Percentiles rank a stretch among this genome's conserved stretches.
Evolutionary conservation across 2,329 filamentous ascomycete genomes (phyloP).

Genomic region (Xylariaceae sp.): DNA sequence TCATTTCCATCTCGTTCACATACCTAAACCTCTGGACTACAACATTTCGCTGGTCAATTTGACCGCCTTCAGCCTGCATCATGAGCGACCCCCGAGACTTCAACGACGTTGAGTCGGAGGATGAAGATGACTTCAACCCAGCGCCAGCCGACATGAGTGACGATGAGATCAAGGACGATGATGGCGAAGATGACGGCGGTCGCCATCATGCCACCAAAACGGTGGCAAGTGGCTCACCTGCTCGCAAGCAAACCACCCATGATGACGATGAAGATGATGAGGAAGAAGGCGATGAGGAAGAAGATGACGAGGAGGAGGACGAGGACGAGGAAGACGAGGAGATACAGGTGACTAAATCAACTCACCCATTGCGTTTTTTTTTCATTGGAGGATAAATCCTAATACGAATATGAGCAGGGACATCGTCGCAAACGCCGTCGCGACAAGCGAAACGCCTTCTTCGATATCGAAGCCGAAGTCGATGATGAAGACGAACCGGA

Average conservation of each 20-base stretch:
- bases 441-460: slow-evolving; percentile 75
- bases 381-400: neutral
- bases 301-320: slow-evolving; percentile 59
- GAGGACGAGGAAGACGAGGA: slow-evolving; percentile 61
- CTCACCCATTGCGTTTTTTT: neutral
- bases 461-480: slow-evolving; percentile 97
- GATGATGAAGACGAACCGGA: slow-evolving; percentile 83
- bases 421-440: slow-evolving; percentile 77
- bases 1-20: neutral
- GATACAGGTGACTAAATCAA: slow-evolving; percentile 49
- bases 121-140: slow-evolving; percentile 88
- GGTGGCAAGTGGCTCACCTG: slow-evolving; percentile 21
- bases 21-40: neutral
- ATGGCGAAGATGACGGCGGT: slow-evolving; percentile 32
- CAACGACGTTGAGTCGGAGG: slow-evolving; percentile 56
- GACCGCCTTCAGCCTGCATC: slow-evolving; percentile 23
- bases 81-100: slow-evolving; percentile 48
- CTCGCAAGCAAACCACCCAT: slow-evolving; percentile 32
- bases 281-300: slow-evolving; percentile 46
- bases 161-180: slow-evolving; percentile 49
- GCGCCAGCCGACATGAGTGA: slow-evolving; percentile 68
- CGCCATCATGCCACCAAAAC: slow-evolving; percentile 14
- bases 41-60: neutral
- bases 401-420: slow-evolving; percentile 36
- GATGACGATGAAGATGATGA: slow-evolving; percentile 43